Base-by-base conservation (phyloP, 768 basidiomycete genomes). In the Pisolithus microcarpus region DNA sequence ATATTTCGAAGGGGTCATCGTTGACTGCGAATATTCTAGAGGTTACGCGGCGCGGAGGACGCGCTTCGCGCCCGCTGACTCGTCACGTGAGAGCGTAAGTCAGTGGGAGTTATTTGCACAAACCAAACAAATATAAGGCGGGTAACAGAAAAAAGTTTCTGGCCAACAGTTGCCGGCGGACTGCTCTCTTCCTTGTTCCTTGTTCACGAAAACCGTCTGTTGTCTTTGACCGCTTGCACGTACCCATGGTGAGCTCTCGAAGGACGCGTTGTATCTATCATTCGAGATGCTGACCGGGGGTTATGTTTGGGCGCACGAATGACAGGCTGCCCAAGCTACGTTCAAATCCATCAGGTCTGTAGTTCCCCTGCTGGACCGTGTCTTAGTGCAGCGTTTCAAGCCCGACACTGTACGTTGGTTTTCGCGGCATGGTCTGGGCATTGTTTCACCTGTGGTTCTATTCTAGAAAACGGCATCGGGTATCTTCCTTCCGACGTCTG, bases 371-470 rank as follows among this genome's bases (percentile, higher is more conserved):
- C 75, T 98, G 50, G 95, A 98, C 84, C 90, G 95, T 57, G 90
- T 98, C 56, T 78, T 98, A 58, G 93, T 98, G 54, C 95, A 97
- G 73, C 81, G 94, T 51, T 95, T 95, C 84, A 98, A 97, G 77
- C 76, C 91, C 30, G 93, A 95, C 59, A 90, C 91, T 97, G 62
- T 54, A 87, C 28, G 28, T 56, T 43, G 19, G 2, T 23, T 31
- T 7, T 56, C 38, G 3, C 13, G 30, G 30, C 30, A 31, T 10
- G 30, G 38, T 2, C 21, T 19, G 19, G 19, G 26, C 24, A 15
- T 21, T 13, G 11, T 43, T 7, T 23, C 7, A 31, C 26, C 28
- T 24, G 5, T 13, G 36, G n/a, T 46, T 4, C 43, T 45, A 30
- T 46, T 36, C 37, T 59, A 97, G 94, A 96, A 98, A 94, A 99